Conservation (phyloP, 129 eudicot species). For the Apium graveolens region DNA sequence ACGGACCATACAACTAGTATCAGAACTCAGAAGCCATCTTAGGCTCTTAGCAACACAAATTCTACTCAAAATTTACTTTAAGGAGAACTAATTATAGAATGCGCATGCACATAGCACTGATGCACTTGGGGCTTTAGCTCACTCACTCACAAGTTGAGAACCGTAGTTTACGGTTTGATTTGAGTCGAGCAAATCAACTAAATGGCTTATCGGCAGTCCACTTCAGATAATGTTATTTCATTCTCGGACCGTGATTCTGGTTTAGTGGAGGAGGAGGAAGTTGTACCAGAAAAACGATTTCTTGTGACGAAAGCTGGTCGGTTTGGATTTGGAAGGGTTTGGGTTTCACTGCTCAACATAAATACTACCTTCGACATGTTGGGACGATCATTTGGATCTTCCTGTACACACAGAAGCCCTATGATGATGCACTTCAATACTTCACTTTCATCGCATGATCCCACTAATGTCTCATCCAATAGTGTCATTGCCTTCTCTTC, state of each 20-base stretch:
- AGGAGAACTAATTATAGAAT: too few species aligned
- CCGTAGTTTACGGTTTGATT: too few species aligned
- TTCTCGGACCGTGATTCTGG: not conserved
- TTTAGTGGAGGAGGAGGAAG: not conserved
- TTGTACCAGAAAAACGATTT: not conserved
- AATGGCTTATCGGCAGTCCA: not conserved
- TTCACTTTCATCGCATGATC: constrained; percentile 31
- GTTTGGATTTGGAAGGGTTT: constrained; percentile 34
- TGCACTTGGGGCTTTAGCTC: too few species aligned
- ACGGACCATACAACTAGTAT: too few species aligned
- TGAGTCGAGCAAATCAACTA: not conserved
- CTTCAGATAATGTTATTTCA: not conserved
- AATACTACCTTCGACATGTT: constrained; percentile 26
- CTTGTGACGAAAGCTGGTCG: constrained; percentile 40
- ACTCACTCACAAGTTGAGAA: too few species aligned
- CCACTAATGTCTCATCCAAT: constrained; percentile 25
- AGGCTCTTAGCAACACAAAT: too few species aligned
- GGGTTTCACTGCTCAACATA: constrained; percentile 39
- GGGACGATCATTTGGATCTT: constrained; percentile 48
- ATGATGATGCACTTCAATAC: constrained; percentile 33
- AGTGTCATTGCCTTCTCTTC: constrained; percentile 22
- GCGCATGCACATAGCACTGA: too few species aligned
- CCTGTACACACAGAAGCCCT: constrained; percentile 43
- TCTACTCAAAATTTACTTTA: too few species aligned
- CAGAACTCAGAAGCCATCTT: too few species aligned